Evolutionary conservation across 2,329 filamentous ascomycete genomes (phyloP), one percentile per base, ranked within the genome.

Genomic region (Fusarium pilosicola): DNA sequence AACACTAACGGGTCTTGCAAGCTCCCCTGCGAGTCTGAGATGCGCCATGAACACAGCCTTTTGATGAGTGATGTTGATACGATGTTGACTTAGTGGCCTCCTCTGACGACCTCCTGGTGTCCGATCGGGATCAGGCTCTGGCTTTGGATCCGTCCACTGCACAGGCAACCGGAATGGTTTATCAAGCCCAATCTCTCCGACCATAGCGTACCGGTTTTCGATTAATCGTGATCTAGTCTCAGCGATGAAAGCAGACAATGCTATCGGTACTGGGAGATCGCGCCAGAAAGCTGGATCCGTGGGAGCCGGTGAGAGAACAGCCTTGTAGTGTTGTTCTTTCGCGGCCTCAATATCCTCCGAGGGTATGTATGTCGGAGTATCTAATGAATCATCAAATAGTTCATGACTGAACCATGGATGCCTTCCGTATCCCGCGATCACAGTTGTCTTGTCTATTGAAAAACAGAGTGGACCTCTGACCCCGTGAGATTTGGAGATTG

Each of bases 151-250:
- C 5, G 84, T 80, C 88, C 87, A 90, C 11, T 86, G 83, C 76
- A 87, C 84, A 0, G 93, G 93, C 34, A 95, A 86, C 5, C 92
- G 88, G 75, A 94, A 95, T 5, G 88, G 86, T 73, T 91, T 92
- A 79, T 95, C 93, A 3, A 95, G 79, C 0, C 93, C 93, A 24
- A 95, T 88, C 80, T 95, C 93, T 8, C 93, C 93, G 2, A 95
- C 84, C 3, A 95, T 85, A 1, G 92, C 91, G 3, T 87, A 78
- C 3, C 90, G 91, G 60, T 91, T 86, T 12, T 83, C 82, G 22
- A 86, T 75, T 1, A 95, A 84, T 20, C 89, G 85, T 3, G 71
- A 71, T 17, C 86, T 86, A 0, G 89, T 92, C 70, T 90, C 85
- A 0, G 81, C 70, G 1, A 93, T 81, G 68, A 91, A 91, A 1